These are phyloP conservation scores for Sonneratia caseolaris DNA, from an alignment of 345 rosid genomes.

Conservation along the genomic window DNA sequence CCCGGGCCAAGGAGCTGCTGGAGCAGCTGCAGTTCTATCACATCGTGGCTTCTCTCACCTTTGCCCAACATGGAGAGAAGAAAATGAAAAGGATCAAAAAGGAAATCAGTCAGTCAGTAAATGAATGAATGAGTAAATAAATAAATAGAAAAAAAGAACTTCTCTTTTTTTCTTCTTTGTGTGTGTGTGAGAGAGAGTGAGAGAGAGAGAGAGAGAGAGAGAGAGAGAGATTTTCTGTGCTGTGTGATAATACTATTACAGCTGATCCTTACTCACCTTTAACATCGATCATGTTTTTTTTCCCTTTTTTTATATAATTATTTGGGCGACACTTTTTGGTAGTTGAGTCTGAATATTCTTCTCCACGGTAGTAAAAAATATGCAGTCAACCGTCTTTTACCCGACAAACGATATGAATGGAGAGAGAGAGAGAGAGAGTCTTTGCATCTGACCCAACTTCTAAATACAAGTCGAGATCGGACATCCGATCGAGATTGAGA, in stretches of 20 bases:
- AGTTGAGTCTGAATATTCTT: no score
- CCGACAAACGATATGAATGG: not conserved
- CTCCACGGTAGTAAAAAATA: not conserved
- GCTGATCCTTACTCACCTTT: no score
- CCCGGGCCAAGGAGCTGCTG: constrained; percentile 65
- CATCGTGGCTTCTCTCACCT: constrained; percentile 74
- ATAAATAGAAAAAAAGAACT: not conserved
- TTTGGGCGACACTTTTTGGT: no score
- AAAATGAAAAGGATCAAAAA: not conserved
- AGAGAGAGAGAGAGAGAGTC: no score
- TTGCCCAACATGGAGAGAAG: constrained; percentile 13
- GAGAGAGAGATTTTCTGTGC: no score
- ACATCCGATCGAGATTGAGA: not conserved
- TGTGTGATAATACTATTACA: no score
- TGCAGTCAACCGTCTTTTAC: not conserved
- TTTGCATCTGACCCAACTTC: no score
- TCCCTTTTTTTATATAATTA: no score
- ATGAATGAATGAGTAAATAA: not conserved
- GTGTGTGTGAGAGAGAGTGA: no score
- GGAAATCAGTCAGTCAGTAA: not conserved
- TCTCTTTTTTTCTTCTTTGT: not conserved
- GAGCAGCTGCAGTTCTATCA: constrained; percentile 77
- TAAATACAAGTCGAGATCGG: not conserved
- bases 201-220: no score
- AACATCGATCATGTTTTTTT: no score